Conservation (phyloP, 306 rosid genomes). For the Erythrophleum fordii region DNA sequence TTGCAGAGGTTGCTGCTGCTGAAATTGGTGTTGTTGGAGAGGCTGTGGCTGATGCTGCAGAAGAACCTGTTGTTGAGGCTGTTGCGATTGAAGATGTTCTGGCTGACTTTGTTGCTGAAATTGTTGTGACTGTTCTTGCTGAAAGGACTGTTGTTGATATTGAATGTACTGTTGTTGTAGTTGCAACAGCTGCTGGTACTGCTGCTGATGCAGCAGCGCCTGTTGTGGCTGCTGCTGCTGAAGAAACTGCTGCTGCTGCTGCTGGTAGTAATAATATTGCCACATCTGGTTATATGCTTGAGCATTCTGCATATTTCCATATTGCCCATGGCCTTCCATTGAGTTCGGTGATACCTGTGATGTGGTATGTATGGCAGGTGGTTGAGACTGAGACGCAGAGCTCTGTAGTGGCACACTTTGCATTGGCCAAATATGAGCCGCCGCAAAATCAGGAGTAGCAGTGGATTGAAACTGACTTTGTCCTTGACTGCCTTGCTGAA, state of each 20-base stretch:
- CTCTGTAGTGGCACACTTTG: conserved; percentile 56
- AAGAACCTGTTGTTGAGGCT: conserved; percentile 41
- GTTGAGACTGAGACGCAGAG: conserved; percentile 57
- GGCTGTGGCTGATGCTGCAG: conserved; percentile 49
- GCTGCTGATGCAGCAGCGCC: conserved; percentile 31
- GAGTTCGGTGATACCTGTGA: conserved; percentile 48
- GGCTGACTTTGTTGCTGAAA: conserved; percentile 53
- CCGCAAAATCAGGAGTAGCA: conserved; percentile 39
- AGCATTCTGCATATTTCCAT: conserved; percentile 58
- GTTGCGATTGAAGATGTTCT: conserved; percentile 54
- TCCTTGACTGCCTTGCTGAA: conserved; percentile 60
- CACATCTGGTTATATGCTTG: conserved; percentile 76
- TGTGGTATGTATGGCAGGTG: conserved; percentile 43
- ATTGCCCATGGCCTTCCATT: conserved; percentile 57
- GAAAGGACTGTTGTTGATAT: conserved; percentile 52
- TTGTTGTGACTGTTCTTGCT: conserved; percentile 51
- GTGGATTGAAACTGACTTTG: conserved; percentile 62
- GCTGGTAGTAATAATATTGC: conserved; percentile 87
- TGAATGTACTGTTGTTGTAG: conserved; percentile 57
- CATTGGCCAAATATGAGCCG: conserved; percentile 54
- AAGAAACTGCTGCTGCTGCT: conserved; percentile 56
- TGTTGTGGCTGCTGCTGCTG: conserved; percentile 51
- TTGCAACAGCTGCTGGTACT: conserved; percentile 53
- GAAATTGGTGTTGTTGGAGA: conserved; percentile 43
- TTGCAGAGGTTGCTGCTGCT: conserved; percentile 52